Evolutionary conservation across 2,329 filamentous ascomycete genomes (phyloP), one percentile per base, ranked within the genome.

Genomic region (Dryadomyces quercus-mongolicae): DNA sequence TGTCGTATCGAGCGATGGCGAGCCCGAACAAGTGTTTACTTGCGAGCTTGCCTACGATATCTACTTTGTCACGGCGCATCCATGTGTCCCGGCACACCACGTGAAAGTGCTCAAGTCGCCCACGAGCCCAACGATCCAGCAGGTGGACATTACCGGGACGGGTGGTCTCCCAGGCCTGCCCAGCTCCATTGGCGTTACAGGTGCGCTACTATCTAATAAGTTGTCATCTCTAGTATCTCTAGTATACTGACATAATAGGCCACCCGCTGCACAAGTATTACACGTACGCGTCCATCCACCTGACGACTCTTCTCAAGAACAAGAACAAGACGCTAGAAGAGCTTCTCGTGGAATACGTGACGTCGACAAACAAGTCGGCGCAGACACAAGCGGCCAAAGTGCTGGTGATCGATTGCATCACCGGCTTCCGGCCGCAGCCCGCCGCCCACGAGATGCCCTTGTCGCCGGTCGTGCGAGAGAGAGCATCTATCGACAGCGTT

Each of bases 31-130:
- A 25, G 62, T 74, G 54, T 60, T 73, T 52, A 70, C 69, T 1
- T 71, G 75, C 52, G 62, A 71, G 1, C 65, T 86, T 10, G 66
- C 68, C 6, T 77, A 81, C 59, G 81, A 85, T 55, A 73, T 84
- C 21, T 77, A 76, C 60, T 85, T 85, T 62, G 78, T 84, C 18
- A 84, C 82, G 1, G 81, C 81, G 0, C 80, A 84, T 59, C 82
- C 82, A 0, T 86, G 82, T 60, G 74, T 78, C 5, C 75, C 78
- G 1, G 80, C 79, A 1, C 72, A 73, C 51, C 72, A 76, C 54
- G 76, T 81, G 2, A 76, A 74, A 57, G 75, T 83, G 54, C 62
- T 84, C 51, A 80, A 77, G 62, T 80, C 79, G 15, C 76, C 79
- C 0, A 74, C 75, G 1, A 83, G 78, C 61, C 78, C 80, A 20